A percentile compares a stretch with the other conserved stretches of the same genome.
Evolutionary conservation across 495 filamentous ascomycete species (phyloP).

Genomic region (Tuber umbilicatum): DNA sequence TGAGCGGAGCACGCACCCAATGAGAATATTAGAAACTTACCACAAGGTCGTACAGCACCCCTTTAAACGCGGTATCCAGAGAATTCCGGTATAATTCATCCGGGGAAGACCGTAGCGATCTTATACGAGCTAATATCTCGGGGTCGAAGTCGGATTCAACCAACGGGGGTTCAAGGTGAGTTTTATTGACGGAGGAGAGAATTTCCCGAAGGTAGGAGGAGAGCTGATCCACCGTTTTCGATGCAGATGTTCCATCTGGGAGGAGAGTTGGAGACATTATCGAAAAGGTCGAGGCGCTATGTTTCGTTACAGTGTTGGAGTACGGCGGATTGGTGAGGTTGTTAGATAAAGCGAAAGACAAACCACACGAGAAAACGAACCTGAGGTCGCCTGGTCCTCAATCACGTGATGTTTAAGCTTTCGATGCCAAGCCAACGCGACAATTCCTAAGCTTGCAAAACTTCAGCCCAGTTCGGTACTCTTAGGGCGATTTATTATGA

Average conservation of each 20-base stretch:
- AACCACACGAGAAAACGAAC: background rate
- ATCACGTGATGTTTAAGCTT: background rate
- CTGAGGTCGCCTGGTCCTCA: background rate
- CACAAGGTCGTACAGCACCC: constrained; percentile 39
- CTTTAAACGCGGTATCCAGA: constrained; percentile 38
- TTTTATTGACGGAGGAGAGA: constrained; percentile 32
- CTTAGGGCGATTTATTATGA: background rate
- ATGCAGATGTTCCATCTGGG: constrained; percentile 15
- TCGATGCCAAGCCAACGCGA: background rate
- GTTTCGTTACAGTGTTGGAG: background rate
- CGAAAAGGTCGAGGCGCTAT: background rate
- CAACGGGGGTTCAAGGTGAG: constrained; percentile 65
- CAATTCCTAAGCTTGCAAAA: background rate
- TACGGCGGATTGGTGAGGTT: background rate
- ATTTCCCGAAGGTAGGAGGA: constrained; percentile 22
- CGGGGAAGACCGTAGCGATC: constrained; percentile 29
- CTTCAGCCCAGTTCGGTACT: background rate
- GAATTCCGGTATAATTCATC: constrained; percentile 38
- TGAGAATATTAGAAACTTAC: constrained; percentile 21
- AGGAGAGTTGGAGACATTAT: constrained; percentile 23
- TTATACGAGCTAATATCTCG: constrained; percentile 46
- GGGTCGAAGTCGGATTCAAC: constrained; percentile 53
- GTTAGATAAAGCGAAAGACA: background rate
- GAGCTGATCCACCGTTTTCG: constrained; percentile 21
- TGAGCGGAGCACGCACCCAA: constrained; percentile 8